phyloP scores from a whole-genome alignment of 2,329 filamentous ascomycete genomes.

The Cercospora citrullina region DNA sequence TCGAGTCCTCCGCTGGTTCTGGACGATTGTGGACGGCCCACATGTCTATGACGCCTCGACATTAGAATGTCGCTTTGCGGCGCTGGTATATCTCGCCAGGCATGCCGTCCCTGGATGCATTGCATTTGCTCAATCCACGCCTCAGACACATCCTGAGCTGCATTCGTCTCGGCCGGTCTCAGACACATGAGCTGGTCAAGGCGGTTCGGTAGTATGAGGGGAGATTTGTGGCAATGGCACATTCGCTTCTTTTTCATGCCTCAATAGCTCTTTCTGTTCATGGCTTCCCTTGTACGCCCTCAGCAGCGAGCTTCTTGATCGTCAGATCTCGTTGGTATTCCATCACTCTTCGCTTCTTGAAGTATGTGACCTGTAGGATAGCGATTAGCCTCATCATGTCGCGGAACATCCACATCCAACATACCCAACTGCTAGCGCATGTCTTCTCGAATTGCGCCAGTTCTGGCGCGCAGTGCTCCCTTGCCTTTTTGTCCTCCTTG shows the following conservation, averaged over 20 bases:
- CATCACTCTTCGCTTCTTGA: conserved; percentile 93
- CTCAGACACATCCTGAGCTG: background rate
- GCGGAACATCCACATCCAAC: conserved; percentile 39
- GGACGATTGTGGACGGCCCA: background rate
- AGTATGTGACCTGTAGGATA: conserved; percentile 76
- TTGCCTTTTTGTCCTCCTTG: conserved; percentile 55
- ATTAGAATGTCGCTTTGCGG: background rate
- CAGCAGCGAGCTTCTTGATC: conserved; percentile 64
- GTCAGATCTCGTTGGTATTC: conserved; percentile 83
- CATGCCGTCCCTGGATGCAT: background rate
- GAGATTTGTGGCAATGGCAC: background rate
- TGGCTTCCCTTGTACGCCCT: conserved; percentile 42
- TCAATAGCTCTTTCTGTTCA: conserved; percentile 7
- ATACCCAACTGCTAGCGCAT: conserved; percentile 87
- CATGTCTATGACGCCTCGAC: background rate
- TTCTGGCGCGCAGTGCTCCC: conserved; percentile 58
- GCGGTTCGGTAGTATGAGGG: background rate
- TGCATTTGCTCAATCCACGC: background rate
- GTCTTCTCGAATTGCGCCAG: conserved; percentile 73
- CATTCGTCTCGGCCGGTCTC: background rate
- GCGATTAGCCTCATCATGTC: background rate
- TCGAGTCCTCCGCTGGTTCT: background rate
- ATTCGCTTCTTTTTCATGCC: background rate
- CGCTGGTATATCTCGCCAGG: background rate
- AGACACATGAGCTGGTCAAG: background rate